These are phyloP conservation scores for Trypanosoma brucei DNA, from an alignment of 208 protist species.

Conservation along the genomic window DNA sequence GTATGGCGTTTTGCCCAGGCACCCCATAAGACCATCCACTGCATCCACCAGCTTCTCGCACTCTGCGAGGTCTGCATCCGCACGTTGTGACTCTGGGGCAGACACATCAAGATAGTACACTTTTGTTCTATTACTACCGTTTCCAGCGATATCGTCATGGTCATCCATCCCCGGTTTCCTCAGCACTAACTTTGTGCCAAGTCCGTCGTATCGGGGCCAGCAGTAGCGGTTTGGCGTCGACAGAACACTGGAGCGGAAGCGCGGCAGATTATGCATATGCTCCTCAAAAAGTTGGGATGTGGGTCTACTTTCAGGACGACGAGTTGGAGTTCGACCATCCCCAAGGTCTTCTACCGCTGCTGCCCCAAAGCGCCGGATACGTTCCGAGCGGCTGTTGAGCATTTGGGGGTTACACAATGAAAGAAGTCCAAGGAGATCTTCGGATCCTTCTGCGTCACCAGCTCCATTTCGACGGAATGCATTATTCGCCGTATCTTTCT, in stretches of 20 bases:
- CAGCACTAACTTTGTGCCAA: slow-evolving; percentile 43
- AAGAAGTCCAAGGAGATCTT: slow-evolving; percentile 38
- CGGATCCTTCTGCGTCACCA: slow-evolving; percentile 4
- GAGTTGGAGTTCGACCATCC: slow-evolving; percentile 46
- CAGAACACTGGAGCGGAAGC: slow-evolving; percentile 53
- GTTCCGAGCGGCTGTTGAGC: slow-evolving; percentile 70
- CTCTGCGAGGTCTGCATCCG: slow-evolving; percentile 32
- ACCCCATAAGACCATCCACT: slow-evolving; percentile 53
- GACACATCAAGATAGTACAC: slow-evolving; percentile 40
- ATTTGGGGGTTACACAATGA: slow-evolving; percentile 49
- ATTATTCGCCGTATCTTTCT: slow-evolving; percentile 9
- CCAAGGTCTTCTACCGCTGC: slow-evolving; percentile 78
- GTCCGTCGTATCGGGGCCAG: slow-evolving; percentile 72
- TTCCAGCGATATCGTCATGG: neutral
- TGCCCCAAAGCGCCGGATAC: slow-evolving; percentile 66
- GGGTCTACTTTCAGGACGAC: slow-evolving; percentile 40
- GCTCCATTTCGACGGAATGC: neutral
- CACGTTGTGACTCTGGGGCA: slow-evolving; percentile 32
- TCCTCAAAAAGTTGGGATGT: slow-evolving; percentile 57
- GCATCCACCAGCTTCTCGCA: slow-evolving; percentile 24
- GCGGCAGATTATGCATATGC: slow-evolving; percentile 33
- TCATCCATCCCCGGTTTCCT: slow-evolving; percentile 1
- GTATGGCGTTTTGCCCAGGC: slow-evolving; percentile 49
- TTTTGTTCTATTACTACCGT: slow-evolving; percentile 9
- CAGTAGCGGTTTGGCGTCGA: slow-evolving; percentile 75